A percentile compares a stretch with the other conserved stretches of the same genome.
Conservation (phyloP, 306 rosid species). For the Sindora glabra region DNA sequence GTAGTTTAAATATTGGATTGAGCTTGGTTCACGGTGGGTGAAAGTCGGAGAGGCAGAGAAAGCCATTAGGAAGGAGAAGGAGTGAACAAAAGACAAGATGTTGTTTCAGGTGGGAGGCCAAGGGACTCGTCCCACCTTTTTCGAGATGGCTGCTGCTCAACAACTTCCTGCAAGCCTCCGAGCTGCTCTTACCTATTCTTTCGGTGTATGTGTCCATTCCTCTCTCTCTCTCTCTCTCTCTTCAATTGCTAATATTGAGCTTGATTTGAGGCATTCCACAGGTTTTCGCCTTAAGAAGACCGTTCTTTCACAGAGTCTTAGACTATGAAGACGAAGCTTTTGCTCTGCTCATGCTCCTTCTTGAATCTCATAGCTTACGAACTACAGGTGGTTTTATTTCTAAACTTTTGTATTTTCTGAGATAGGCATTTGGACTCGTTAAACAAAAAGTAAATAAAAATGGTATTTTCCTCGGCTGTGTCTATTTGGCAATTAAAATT, state of each 20-base stretch:
- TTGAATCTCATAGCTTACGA: slow-evolving; percentile 77
- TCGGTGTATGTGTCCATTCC: slow-evolving; percentile 51
- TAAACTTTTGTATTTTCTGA: background rate
- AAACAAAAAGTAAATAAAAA: background rate
- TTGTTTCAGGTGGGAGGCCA: slow-evolving; percentile 96
- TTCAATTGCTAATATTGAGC: background rate
- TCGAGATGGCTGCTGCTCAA: slow-evolving; percentile 98
- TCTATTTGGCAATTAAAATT: background rate
- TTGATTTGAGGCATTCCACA: slow-evolving; percentile 2
- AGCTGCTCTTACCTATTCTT: slow-evolving; percentile 75
- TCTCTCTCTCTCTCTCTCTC: background rate
- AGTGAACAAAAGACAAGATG: slow-evolving; percentile 29
- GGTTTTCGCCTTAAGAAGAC: slow-evolving; percentile 75
- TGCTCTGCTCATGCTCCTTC: slow-evolving; percentile 72
- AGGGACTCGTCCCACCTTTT: slow-evolving; percentile 96
- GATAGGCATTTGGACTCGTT: background rate
- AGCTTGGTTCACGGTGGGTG: too few species aligned
- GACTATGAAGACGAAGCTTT: slow-evolving; percentile 86
- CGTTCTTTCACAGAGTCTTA: slow-evolving; percentile 54
- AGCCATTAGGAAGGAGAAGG: background rate
- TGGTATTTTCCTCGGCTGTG: background rate
- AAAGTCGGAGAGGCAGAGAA: too few species aligned
- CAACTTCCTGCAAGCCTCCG: slow-evolving; percentile 94
- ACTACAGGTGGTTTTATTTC: slow-evolving; percentile 45
- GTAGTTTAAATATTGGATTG: too few species aligned